Evolutionary conservation across 148 eudicot species (phyloP).

Genomic region (Rhododendron ferrugineum): DNA sequence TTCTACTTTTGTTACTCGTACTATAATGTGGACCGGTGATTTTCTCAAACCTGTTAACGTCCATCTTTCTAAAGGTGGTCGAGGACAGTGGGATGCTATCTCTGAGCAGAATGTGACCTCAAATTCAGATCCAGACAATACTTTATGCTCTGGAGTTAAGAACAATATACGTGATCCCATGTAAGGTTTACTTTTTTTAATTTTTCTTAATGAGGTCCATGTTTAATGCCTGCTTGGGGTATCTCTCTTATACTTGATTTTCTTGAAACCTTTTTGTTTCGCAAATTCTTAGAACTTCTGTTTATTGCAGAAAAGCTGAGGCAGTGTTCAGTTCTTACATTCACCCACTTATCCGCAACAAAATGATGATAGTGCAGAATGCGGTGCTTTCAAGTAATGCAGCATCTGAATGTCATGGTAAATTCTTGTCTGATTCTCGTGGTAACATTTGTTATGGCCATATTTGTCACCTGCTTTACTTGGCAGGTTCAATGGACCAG

Average conservation of each 20-base stretch:
- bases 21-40: slow-evolving; percentile 15
- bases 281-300: neutral
- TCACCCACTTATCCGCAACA: slow-evolving; percentile 52
- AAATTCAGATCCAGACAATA: slow-evolving; percentile 29
- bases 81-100: slow-evolving; percentile 23
- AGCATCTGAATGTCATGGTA: slow-evolving; percentile 39
- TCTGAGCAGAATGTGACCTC: slow-evolving; percentile 24
- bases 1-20: neutral
- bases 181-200: slow-evolving; percentile 27
- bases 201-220: neutral
- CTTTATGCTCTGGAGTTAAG: slow-evolving; percentile 23
- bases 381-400: slow-evolving; percentile 15
- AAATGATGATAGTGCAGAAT: slow-evolving; percentile 39
- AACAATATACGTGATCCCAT: slow-evolving; percentile 20
- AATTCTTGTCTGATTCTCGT: slow-evolving; percentile 11
- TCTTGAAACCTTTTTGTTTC: neutral
- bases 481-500: slow-evolving; percentile 39
- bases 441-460: slow-evolving; percentile 13
- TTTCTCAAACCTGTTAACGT: slow-evolving; percentile 14
- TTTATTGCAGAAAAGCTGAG: slow-evolving; percentile 40
- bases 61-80: slow-evolving; percentile 28
- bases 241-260: neutral
- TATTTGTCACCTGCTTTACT: slow-evolving; percentile 21
- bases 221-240: neutral
- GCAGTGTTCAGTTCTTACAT: slow-evolving; percentile 35